Evolutionary conservation across 441 rosid genomes (phyloP).

Genomic region (Adansonia grandidieri): DNA sequence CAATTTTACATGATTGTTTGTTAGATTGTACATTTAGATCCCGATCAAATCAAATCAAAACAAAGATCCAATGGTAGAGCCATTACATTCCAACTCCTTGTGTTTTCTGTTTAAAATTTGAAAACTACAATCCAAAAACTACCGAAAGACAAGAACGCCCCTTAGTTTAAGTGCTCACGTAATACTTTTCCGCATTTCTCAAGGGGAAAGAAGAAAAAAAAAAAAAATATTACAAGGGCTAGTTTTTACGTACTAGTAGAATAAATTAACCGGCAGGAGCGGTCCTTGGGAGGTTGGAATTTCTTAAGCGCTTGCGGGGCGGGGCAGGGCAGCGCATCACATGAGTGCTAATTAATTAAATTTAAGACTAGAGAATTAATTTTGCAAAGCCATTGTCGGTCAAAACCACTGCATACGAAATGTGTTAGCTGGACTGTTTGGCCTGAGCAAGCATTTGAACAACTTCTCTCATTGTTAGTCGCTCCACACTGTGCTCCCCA

Average conservation of each 20-base stretch:
- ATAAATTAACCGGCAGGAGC: not conserved
- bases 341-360: too few species aligned
- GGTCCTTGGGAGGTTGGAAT: not conserved
- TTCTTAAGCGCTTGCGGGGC: not conserved
- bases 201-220: too few species aligned
- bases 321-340: not conserved
- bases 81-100: not conserved
- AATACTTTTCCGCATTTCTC: too few species aligned
- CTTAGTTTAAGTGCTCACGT: too few species aligned
- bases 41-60: not conserved
- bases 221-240: too few species aligned
- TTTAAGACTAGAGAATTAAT: too few species aligned
- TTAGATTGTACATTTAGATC: not conserved
- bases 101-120: not conserved
- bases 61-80: not conserved
- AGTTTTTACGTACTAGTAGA: too few species aligned
- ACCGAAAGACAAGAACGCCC: too few species aligned
- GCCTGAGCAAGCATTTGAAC: constrained; percentile 79
- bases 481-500: constrained; percentile 80
- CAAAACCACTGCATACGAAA: constrained; percentile 36
- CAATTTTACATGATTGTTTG: not conserved
- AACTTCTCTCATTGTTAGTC: constrained; percentile 92
- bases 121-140: too few species aligned
- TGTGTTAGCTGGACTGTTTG: constrained; percentile 37
- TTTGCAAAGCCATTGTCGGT: too few species aligned